phyloP scores from a whole-genome alignment of 2,329 filamentous ascomycete species.

The Xylariaceae sp. region DNA sequence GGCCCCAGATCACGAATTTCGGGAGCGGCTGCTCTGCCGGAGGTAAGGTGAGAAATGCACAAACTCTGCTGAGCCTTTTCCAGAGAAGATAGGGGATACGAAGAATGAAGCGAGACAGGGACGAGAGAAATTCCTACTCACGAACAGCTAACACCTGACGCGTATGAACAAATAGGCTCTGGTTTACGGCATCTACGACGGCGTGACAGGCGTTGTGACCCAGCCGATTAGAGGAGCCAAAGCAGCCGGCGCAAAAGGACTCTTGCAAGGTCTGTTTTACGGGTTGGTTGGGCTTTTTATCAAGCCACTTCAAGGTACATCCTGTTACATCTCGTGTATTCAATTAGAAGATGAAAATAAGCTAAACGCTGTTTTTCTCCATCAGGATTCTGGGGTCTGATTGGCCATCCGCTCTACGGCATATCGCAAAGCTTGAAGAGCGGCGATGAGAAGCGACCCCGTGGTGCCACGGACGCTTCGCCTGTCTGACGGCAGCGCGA shows the following conservation, averaged over 20 bases:
- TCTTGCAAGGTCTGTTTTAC: slow-evolving; percentile 8
- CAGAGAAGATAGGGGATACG: no score
- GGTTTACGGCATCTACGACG: slow-evolving; percentile 11
- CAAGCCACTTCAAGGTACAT: slow-evolving; percentile 7
- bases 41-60: slow-evolving; percentile 1
- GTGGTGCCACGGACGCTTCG: no score
- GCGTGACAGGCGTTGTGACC: slow-evolving; percentile 6
- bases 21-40: slow-evolving; percentile 9
- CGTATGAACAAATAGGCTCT: neutral
- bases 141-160: neutral
- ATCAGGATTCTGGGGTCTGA: neutral
- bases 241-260: slow-evolving; percentile 6
- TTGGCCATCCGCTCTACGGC: neutral
- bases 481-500: no score
- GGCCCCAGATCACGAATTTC: slow-evolving; percentile 10
- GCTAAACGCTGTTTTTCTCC: neutral
- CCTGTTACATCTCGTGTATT: no score
- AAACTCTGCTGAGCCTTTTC: no score
- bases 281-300: slow-evolving; percentile 7
- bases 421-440: no score
- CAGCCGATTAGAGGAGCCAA: slow-evolving; percentile 8
- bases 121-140: no score
- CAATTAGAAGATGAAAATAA: no score
- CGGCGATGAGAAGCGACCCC: no score
- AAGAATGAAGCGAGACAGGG: no score